phyloP scores from a whole-genome alignment of 2,329 filamentous ascomycete species.

The Akanthomyces uredinophilus region DNA sequence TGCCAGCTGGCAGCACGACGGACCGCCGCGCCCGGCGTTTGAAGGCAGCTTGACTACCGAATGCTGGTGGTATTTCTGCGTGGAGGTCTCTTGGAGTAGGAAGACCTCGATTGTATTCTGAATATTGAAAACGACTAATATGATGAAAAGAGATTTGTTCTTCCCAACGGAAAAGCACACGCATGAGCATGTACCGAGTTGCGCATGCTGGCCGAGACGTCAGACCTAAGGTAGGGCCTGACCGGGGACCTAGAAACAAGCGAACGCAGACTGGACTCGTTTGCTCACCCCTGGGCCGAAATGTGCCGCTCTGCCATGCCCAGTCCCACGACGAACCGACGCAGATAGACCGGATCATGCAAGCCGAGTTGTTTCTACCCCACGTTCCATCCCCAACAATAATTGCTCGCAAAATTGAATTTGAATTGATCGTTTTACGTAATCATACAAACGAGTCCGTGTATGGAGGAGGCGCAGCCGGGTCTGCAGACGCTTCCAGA shows the following conservation, averaged over 20 bases:
- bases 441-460: conserved; percentile 6
- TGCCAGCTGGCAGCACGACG: conserved; percentile 14
- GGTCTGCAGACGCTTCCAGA: conserved; percentile 1
- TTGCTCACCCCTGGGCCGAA: background rate
- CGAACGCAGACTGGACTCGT: background rate
- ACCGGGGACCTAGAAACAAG: background rate
- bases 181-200: background rate
- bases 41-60: background rate
- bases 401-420: no score
- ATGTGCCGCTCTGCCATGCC: background rate
- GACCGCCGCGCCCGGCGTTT: background rate
- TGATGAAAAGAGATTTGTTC: background rate
- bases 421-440: background rate
- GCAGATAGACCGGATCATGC: background rate
- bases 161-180: background rate
- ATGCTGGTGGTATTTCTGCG: background rate
- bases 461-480: conserved; percentile 12
- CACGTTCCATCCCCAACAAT: background rate
- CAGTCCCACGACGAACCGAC: background rate
- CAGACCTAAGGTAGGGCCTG: no score
- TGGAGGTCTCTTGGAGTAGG: background rate
- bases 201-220: background rate
- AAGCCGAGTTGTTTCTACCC: background rate
- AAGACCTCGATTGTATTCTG: background rate
- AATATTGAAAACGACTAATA: background rate